Percentiles rank a stretch among this genome's conserved stretches.
These are phyloP conservation scores for Aspergillus niger DNA, from an alignment of 2,329 filamentous ascomycete species.

Conservation along the genomic window DNA sequence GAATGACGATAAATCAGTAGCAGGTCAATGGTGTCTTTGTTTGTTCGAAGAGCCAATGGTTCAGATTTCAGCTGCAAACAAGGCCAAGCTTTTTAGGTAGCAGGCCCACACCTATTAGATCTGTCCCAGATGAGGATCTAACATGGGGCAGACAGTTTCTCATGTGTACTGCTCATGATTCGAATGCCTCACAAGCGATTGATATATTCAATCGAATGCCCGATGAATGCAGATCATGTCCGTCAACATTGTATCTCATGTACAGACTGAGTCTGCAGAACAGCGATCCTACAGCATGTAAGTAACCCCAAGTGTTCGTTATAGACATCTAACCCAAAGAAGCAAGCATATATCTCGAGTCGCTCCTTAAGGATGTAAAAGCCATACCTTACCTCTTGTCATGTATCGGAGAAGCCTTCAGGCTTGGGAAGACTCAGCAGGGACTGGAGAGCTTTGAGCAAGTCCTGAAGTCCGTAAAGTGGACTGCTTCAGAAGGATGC, in stretches of 20 bases:
- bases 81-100: constrained; percentile 68
- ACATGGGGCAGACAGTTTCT: constrained; percentile 65
- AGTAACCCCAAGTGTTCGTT: constrained; percentile 24
- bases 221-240: constrained; percentile 58
- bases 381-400: constrained; percentile 72
- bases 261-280: constrained; percentile 70
- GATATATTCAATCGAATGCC: constrained; percentile 63
- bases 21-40: constrained; percentile 71
- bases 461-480: constrained; percentile 60
- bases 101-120: background rate
- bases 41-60: constrained; percentile 67
- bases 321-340: constrained; percentile 48
- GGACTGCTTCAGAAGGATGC: constrained; percentile 50
- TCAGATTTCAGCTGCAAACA: constrained; percentile 64
- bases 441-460: constrained; percentile 62
- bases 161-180: constrained; percentile 64
- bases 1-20: constrained; percentile 54
- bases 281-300: constrained; percentile 58
- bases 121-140: constrained; percentile 14
- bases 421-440: constrained; percentile 62
- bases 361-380: constrained; percentile 56
- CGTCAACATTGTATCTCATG: constrained; percentile 70
- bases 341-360: constrained; percentile 59
- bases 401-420: constrained; percentile 75
- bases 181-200: constrained; percentile 57